Evolutionary conservation across 1,139 yeast species (phyloP).

Genomic region (Candida sanyaensis): DNA sequence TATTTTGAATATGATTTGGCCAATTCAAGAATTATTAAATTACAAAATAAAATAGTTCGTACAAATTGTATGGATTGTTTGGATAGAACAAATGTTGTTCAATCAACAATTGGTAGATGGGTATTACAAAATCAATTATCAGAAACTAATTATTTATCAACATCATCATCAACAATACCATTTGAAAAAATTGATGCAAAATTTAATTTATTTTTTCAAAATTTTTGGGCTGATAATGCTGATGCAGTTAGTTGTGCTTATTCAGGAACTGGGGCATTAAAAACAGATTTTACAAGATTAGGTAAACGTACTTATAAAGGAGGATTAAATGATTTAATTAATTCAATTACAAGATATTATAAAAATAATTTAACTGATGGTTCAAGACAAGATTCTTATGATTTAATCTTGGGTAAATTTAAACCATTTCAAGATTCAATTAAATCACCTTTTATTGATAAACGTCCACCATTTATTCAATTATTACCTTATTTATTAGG

Average conservation of each 20-base stretch:
- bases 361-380: conserved; percentile 89
- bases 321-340: conserved; percentile 77
- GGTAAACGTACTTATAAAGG: conserved; percentile 87
- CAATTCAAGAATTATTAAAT: conserved; percentile 29
- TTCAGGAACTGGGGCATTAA: conserved; percentile 97
- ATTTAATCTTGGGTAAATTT: conserved; percentile 79
- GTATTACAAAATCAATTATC: conserved; percentile 75
- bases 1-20: conserved; percentile 60
- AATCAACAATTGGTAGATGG: conserved; percentile 87
- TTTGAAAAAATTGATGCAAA: conserved; percentile 60
- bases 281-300: conserved; percentile 93
- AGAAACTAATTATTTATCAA: conserved; percentile 39
- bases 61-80: conserved; percentile 99
- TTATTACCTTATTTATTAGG: conserved; percentile 74
- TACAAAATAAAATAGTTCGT: conserved; percentile 75
- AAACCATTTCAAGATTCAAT: conserved; percentile 62
- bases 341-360: conserved; percentile 84
- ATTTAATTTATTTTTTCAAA: conserved; percentile 73
- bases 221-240: conserved; percentile 98
- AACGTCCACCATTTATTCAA: conserved; percentile 73
- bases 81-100: conserved; percentile 97
- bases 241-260: conserved; percentile 89
- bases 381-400: conserved; percentile 91
- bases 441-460: conserved; percentile 73
- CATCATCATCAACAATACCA: conserved; percentile 25